phyloP scores from a whole-genome alignment of 2,329 filamentous ascomycete genomes.

The Immersiporthe knoxdaviesiana region DNA sequence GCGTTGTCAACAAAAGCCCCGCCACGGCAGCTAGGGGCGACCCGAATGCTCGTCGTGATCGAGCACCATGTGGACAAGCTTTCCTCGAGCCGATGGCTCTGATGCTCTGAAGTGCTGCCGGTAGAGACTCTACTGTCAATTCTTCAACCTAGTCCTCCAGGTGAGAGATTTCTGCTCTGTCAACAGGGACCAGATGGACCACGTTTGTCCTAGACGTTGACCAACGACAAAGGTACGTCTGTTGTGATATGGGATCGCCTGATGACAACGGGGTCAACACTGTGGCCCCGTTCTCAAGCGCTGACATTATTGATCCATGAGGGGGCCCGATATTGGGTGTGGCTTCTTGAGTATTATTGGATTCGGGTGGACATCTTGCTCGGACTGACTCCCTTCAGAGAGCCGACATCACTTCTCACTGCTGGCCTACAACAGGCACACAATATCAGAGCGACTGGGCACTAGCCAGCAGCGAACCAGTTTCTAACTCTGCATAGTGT shows the following conservation, averaged over 20 bases:
- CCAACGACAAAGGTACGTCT: neutral
- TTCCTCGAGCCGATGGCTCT: neutral
- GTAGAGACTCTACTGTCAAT: neutral
- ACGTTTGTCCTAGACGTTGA: neutral
- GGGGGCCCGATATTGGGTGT: neutral
- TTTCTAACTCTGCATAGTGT: neutral
- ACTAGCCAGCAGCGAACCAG: neutral
- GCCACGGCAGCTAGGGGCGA: neutral
- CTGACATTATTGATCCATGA: neutral
- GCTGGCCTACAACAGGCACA: neutral
- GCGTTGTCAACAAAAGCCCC: slow-evolving; percentile 5
- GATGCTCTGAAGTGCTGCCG: neutral
- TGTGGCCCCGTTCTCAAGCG: neutral
- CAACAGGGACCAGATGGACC: neutral
- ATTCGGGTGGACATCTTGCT: neutral
- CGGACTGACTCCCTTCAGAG: neutral
- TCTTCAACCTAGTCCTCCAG: neutral
- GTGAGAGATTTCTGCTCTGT: neutral
- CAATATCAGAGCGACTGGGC: neutral
- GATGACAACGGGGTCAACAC: neutral
- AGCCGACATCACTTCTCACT: neutral
- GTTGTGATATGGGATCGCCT: neutral
- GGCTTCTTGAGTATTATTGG: neutral
- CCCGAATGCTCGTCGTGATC: neutral
- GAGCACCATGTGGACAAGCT: neutral